Evolutionary conservation across 169 alveolate genomes (phyloP).

Genomic region (Plasmodium knowlesi): DNA sequence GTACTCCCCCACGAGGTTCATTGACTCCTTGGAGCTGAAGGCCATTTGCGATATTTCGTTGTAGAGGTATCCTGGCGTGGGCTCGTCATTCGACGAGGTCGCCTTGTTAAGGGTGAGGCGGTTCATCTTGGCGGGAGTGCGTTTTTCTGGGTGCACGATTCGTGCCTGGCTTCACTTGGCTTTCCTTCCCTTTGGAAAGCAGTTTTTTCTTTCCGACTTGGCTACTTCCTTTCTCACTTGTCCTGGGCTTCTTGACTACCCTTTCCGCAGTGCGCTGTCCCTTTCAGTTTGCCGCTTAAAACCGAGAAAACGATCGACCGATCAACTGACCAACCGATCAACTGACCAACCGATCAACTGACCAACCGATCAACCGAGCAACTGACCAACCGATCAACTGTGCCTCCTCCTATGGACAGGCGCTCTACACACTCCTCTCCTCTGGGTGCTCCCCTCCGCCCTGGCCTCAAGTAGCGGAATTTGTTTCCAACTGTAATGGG

Average conservation of each 20-base stretch:
- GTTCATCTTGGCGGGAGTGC: slow-evolving; percentile 11
- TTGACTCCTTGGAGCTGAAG: slow-evolving; percentile 59
- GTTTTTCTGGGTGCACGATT: neutral
- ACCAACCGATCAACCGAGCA: neutral
- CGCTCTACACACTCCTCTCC: neutral
- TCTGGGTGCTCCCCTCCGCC: neutral
- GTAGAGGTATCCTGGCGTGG: slow-evolving; percentile 85
- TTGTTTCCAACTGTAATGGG: neutral
- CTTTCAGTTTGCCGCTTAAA: neutral
- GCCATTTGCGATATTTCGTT: slow-evolving; percentile 81
- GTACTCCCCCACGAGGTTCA: slow-evolving; percentile 79
- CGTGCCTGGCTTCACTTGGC: neutral
- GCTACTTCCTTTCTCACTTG: neutral
- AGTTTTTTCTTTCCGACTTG: neutral
- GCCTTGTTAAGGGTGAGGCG: slow-evolving; percentile 76
- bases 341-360: neutral
- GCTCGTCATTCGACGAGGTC: slow-evolving; percentile 83
- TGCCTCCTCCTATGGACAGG: neutral
- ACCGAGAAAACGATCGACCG: too few relatives aligned
- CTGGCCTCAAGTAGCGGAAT: neutral
- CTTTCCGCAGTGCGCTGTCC: neutral
- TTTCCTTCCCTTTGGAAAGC: neutral
- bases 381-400: neutral
- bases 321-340: neutral
- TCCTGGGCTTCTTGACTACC: neutral